Evolutionary conservation across 768 basidiomycete species (phyloP).

Genomic region (Cantharellus anzutake): DNA sequence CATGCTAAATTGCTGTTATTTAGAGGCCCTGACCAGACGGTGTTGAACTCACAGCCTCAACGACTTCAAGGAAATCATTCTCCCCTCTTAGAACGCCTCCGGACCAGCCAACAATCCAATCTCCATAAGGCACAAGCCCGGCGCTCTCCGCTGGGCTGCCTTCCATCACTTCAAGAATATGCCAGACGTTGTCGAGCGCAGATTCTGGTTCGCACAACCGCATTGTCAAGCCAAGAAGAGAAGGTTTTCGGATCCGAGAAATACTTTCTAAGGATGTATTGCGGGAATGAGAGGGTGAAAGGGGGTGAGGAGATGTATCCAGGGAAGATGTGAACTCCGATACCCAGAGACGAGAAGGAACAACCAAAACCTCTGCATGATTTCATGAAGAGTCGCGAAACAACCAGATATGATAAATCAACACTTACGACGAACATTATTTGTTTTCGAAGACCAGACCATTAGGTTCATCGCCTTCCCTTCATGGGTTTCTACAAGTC

Average conservation of each 20-base stretch:
- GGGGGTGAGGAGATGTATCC: conserved; percentile 20
- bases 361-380: conserved; percentile 29
- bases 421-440: conserved; percentile 42
- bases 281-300: neutral
- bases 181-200: conserved; percentile 91
- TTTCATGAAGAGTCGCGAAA: no score
- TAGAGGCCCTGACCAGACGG: neutral
- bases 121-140: conserved; percentile 79
- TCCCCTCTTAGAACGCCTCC: conserved; percentile 83
- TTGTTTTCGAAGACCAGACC: conserved; percentile 71
- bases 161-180: conserved; percentile 90
- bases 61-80: conserved; percentile 90
- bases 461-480: conserved; percentile 46
- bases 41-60: conserved; percentile 52
- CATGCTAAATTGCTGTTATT: conserved; percentile 34
- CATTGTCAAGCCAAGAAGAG: conserved; percentile 85
- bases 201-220: conserved; percentile 80
- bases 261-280: neutral
- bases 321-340: conserved; percentile 34
- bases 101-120: conserved; percentile 77
- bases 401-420: no score
- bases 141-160: conserved; percentile 93
- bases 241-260: conserved; percentile 30
- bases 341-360: conserved; percentile 68
- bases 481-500: conserved; percentile 69